Evolutionary conservation across 2,329 filamentous ascomycete genomes (phyloP).

Genomic region (Aureobasidium mangrovei): DNA sequence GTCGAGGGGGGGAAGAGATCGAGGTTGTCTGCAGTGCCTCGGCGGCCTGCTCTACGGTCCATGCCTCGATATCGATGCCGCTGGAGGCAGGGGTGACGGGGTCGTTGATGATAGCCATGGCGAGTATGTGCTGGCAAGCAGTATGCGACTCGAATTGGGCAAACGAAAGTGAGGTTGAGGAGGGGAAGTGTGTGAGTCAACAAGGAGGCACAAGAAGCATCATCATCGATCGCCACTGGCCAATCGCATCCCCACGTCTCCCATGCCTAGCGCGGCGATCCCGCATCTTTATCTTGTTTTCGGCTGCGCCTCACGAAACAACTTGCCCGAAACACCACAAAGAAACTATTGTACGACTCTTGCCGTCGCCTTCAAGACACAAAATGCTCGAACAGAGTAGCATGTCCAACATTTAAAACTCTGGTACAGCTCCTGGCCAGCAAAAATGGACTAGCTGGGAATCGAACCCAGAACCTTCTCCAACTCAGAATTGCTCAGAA

Average conservation of each 20-base stretch:
- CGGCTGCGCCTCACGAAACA: no score
- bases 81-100: neutral
- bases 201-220: neutral
- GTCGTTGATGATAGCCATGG: constrained; percentile 12
- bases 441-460: constrained; percentile 11
- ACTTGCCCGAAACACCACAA: no score
- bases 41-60: constrained; percentile 38
- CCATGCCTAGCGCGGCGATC: constrained; percentile 1
- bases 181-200: neutral
- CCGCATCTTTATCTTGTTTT: constrained; percentile 7
- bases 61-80: constrained; percentile 32
- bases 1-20: constrained; percentile 26
- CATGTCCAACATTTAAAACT: no score
- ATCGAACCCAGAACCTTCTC: constrained; percentile 13
- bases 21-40: constrained; percentile 34
- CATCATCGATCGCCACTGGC: constrained; percentile 5
- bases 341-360: no score
- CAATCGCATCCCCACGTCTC: constrained; percentile 7
- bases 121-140: neutral
- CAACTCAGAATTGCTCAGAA: constrained; percentile 7
- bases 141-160: neutral
- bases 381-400: no score
- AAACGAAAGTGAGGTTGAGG: neutral
- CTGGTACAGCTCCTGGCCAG: neutral
- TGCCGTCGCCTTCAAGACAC: no score